A percentile compares a stretch with the other conserved stretches of the same genome.
Conservation (phyloP, 1,284 basidiomycete species). For the Trichosporon sp. region DNA sequence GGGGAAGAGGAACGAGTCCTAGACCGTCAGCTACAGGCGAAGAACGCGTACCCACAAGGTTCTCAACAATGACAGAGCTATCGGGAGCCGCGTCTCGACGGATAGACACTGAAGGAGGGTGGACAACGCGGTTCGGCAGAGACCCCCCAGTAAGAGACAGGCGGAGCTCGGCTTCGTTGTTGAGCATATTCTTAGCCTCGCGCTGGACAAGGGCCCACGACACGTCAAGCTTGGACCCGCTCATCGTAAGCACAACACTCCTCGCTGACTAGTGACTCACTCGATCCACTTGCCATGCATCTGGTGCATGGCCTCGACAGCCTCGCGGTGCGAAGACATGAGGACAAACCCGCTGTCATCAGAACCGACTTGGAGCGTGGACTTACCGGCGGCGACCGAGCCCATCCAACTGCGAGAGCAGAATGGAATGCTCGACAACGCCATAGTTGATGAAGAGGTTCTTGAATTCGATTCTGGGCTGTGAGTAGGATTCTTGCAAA, state of each 20-base stretch:
- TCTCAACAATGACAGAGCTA: conserved; percentile 37
- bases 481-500: background rate
- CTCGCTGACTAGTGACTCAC: conserved; percentile 21
- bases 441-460: conserved; percentile 33
- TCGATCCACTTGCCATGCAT: conserved; percentile 39
- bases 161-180: conserved; percentile 20
- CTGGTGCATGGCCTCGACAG: conserved; percentile 30
- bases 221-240: conserved; percentile 41
- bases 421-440: conserved; percentile 41
- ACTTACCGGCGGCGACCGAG: conserved; percentile 36
- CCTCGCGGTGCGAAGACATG: conserved; percentile 40
- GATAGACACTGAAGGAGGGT: conserved; percentile 32
- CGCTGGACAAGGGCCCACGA: conserved; percentile 48
- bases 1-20: conserved; percentile 38
- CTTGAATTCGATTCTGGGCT: conserved; percentile 37
- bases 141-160: conserved; percentile 12
- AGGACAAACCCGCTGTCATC: conserved; percentile 39
- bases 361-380: background rate
- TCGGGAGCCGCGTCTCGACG: conserved; percentile 25
- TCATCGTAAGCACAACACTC: conserved; percentile 17
- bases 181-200: conserved; percentile 30
- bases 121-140: conserved; percentile 43
- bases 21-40: conserved; percentile 9
- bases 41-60: conserved; percentile 27
- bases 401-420: conserved; percentile 44